Conservation (phyloP, 345 rosid genomes). For the Zanthoxylum bungeanum region DNA sequence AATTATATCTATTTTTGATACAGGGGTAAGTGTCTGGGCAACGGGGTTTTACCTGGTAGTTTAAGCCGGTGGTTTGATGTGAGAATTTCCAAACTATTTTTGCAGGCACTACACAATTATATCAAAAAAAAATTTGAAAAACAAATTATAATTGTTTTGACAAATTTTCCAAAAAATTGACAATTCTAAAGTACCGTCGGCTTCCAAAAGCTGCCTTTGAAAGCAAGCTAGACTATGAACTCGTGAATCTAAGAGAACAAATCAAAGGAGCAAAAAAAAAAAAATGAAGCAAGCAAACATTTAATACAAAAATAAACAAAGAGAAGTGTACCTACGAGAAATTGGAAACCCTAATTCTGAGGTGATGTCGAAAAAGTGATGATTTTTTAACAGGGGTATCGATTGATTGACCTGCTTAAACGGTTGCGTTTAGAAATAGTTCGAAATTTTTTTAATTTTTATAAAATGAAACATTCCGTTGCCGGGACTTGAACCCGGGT, state of each 20-base stretch:
- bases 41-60: too few species aligned
- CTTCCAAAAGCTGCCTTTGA: neutral
- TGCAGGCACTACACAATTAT: neutral
- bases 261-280: too few species aligned
- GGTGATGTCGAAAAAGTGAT: neutral
- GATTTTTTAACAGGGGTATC: neutral
- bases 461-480: too few species aligned
- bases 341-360: neutral
- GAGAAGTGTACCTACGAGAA: neutral
- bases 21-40: too few species aligned
- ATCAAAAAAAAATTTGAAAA: neutral
- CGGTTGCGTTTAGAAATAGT: neutral
- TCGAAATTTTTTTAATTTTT: neutral
- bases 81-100: too few species aligned
- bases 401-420: neutral
- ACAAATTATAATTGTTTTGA: neutral
- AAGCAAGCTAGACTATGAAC: neutral
- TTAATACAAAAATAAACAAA: neutral
- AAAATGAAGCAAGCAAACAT: neutral
- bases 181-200: too few species aligned
- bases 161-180: too few species aligned
- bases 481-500: conserved; percentile 83
- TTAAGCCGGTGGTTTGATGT: too few species aligned
- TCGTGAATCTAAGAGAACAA: neutral
- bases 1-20: too few species aligned